Evolutionary conservation across 176 grass and related monocot genomes (phyloP), one percentile per base, ranked within the genome.

Genomic region (Pontederia paniculata): DNA sequence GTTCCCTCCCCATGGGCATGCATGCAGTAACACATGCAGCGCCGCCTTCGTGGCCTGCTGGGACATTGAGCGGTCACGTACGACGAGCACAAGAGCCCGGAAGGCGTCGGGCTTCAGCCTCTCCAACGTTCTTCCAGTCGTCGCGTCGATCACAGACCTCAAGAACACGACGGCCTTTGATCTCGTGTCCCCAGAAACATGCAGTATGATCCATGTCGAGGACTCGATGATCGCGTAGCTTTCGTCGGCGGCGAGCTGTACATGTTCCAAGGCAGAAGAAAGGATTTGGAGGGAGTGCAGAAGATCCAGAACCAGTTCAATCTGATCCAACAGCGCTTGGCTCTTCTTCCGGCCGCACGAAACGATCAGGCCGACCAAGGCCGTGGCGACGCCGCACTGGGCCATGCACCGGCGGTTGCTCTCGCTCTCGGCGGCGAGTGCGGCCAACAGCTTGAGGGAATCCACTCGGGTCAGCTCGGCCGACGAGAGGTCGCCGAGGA

Each of bases 1-100:
- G 51, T 84, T 88, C 44, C 78, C 45, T 21, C 89, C 89, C 51
- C 72, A 77, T 0, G 84, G 89, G 44, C 78, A 77, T 10, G 89
- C 55, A 16, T 55, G 71, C 0, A 53, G 63, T 14, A 95, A 66
- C 14, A 72, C 84, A 9, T 89, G 77, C 53, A 95, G 68, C 17
- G 78, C 67, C 18, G 84, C 71, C 78, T 80, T 95, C 44, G 73
- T 83, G 3, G 75, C 68, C 1, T 47, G 72, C 51, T 68, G 44
- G 12, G 84, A 88, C 20, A 89, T 21, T 42, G 28, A 37, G 3
- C 77, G 65, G 66, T 89, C 84, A 21, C 66, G 56, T 45, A 85
- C 22, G 8, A 74, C 69, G 9, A 68, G 58, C 45, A 85, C 78
- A 23, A 95, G 63, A 81, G 82, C 78, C 41, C 48, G 17, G 23